Evolutionary conservation across 1,284 basidiomycete species (phyloP).

Genomic region (Singerocomus inundabilis): DNA sequence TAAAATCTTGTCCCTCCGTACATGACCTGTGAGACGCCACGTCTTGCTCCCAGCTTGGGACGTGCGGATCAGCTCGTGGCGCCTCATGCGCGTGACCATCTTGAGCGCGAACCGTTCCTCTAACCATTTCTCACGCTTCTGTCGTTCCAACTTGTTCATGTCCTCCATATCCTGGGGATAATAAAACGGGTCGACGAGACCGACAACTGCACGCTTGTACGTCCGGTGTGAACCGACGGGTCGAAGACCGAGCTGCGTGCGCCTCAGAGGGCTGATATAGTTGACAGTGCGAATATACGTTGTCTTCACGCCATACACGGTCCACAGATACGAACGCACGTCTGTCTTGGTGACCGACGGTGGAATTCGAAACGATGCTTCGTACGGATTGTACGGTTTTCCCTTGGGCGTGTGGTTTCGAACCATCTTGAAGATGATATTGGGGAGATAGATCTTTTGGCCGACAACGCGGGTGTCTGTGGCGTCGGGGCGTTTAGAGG

Average conservation of each 20-base stretch:
- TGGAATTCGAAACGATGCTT: conserved; percentile 90
- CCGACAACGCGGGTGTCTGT: conserved; percentile 60
- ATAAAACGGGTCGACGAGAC: conserved; percentile 87
- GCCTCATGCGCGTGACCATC: conserved; percentile 39
- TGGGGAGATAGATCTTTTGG: conserved; percentile 85
- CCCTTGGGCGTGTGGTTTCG: conserved; percentile 80
- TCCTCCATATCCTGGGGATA: conserved; percentile 81
- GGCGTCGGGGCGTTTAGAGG: conserved; percentile 37
- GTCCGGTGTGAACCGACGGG: conserved; percentile 46
- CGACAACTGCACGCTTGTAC: conserved; percentile 88
- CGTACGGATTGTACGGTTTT: conserved; percentile 88
- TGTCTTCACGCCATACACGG: conserved; percentile 83
- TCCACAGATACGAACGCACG: conserved; percentile 79
- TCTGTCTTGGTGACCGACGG: conserved; percentile 89
- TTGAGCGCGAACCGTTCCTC: conserved; percentile 58
- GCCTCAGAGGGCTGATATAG: conserved; percentile 62
- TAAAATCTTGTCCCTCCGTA: conserved; percentile 44
- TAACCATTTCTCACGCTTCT: conserved; percentile 55
- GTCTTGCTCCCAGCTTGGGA: conserved; percentile 47
- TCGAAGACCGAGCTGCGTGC: conserved; percentile 33
- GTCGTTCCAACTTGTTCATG: conserved; percentile 56
- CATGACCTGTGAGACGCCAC: conserved; percentile 44
- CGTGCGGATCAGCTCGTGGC: conserved; percentile 44
- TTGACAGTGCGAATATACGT: conserved; percentile 95
- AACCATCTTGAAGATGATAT: conserved; percentile 80